Percentiles rank a stretch among this genome's conserved stretches.
phyloP scores from a whole-genome alignment of 1,284 basidiomycete genomes.

The Marasmius tenuissimus region DNA sequence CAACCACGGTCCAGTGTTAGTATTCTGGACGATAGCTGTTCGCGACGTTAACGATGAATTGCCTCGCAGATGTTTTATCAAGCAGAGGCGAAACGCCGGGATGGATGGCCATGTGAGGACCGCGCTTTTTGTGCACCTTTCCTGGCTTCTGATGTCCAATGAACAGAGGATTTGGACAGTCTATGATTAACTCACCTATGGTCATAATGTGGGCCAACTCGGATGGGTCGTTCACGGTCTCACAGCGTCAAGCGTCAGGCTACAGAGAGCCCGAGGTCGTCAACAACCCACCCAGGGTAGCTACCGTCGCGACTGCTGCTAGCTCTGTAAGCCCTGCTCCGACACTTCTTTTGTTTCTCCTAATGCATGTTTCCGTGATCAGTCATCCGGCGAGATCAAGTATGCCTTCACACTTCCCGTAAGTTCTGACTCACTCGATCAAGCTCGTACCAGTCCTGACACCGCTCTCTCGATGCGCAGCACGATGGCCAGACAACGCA shows the following conservation, averaged over 20 bases:
- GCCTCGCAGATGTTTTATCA: slow-evolving; percentile 36
- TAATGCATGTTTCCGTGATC: neutral
- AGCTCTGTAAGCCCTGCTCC: slow-evolving; percentile 33
- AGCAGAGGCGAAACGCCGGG: slow-evolving; percentile 39
- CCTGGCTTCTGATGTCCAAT: slow-evolving; percentile 8
- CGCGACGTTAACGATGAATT: neutral
- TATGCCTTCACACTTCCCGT: slow-evolving; percentile 54
- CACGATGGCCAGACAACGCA: slow-evolving; percentile 37
- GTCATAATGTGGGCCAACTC: slow-evolving; percentile 66
- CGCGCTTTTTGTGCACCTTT: neutral
- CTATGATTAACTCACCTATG: slow-evolving; percentile 57
- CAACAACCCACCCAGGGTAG: slow-evolving; percentile 44
- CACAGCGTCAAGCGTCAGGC: slow-evolving; percentile 50
- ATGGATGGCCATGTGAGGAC: slow-evolving; percentile 55
- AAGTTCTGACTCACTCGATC: slow-evolving; percentile 11
- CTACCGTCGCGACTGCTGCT: slow-evolving; percentile 34
- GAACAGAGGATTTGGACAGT: slow-evolving; percentile 51
- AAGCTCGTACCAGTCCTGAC: neutral
- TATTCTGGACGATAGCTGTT: slow-evolving; percentile 2
- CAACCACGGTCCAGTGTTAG: slow-evolving; percentile 43
- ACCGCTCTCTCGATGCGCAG: slow-evolving; percentile 21
- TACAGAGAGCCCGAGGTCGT: slow-evolving; percentile 53
- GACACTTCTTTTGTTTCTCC: neutral
- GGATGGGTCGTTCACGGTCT: slow-evolving; percentile 54
- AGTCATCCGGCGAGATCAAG: slow-evolving; percentile 37